Evolutionary conservation across 352 stramenopile species (phyloP).

Genomic region (Phytopythium sindhum): DNA sequence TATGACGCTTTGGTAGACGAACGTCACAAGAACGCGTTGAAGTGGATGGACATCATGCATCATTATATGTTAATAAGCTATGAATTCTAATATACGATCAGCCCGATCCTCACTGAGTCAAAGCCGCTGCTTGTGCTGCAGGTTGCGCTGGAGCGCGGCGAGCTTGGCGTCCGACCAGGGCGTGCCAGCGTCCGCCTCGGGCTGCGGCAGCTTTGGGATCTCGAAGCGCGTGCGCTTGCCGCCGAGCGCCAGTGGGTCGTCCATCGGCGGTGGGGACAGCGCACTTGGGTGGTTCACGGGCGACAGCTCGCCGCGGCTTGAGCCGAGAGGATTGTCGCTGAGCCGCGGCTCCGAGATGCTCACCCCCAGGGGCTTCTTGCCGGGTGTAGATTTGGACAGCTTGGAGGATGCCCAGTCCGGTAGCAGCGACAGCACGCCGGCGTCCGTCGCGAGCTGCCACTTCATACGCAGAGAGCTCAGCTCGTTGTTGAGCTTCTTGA

Average conservation of each 20-base stretch:
- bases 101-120: neutral
- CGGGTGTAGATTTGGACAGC: conserved; percentile 27
- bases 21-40: too few species aligned
- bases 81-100: too few species aligned
- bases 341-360: conserved; percentile 58
- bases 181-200: conserved; percentile 48
- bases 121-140: conserved; percentile 8
- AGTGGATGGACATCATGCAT: too few species aligned
- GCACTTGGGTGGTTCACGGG: conserved; percentile 9
- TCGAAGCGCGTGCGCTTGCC: conserved; percentile 39
- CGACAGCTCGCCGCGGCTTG: conserved; percentile 4
- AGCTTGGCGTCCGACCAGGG: conserved; percentile 79
- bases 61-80: too few species aligned
- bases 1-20: too few species aligned
- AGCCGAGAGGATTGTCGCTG: conserved; percentile 11
- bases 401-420: conserved; percentile 39
- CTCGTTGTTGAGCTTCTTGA: conserved; percentile 63
- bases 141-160: conserved; percentile 31
- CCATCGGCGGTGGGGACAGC: conserved; percentile 14
- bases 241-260: conserved; percentile 23
- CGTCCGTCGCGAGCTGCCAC: conserved; percentile 69
- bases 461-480: conserved; percentile 66
- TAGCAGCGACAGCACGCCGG: conserved; percentile 33
- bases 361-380: conserved; percentile 30
- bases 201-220: conserved; percentile 75